Conservation (phyloP, 2,329 filamentous ascomycete genomes). For the Neofusicoccum ribis region DNA sequence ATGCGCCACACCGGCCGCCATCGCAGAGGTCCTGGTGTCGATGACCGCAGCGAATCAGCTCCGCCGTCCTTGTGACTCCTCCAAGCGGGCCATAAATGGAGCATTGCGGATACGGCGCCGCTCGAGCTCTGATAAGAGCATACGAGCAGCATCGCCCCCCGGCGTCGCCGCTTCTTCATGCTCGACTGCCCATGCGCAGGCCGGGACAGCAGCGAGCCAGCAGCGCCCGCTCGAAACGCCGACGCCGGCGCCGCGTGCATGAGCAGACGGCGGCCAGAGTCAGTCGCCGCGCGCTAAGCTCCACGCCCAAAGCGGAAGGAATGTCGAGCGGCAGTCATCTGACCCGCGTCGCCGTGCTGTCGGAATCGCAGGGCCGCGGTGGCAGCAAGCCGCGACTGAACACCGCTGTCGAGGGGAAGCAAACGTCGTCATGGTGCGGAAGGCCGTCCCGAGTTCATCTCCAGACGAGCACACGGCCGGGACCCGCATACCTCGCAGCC, state of each 20-base stretch:
- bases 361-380: not conserved
- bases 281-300: not conserved
- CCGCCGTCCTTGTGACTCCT: slow-evolving; percentile 18
- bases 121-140: slow-evolving; percentile 9
- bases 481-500: slow-evolving; percentile 1
- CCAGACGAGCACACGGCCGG: not conserved
- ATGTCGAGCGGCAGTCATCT: slow-evolving; percentile 5
- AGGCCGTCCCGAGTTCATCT: slow-evolving; percentile 5
- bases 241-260: slow-evolving; percentile 5
- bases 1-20: slow-evolving; percentile 10
- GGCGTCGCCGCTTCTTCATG: slow-evolving; percentile 14
- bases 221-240: not conserved
- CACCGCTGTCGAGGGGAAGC: not conserved
- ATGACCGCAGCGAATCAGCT: slow-evolving; percentile 14
- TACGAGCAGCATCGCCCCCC: not conserved
- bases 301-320: slow-evolving; percentile 1
- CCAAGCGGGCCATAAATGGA: slow-evolving; percentile 4
- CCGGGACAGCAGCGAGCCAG: not conserved
- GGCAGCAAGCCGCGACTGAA: not conserved
- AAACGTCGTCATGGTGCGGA: slow-evolving; percentile 13
- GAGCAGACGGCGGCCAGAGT: not conserved
- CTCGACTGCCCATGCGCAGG: not conserved
- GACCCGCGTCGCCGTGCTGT: slow-evolving; percentile 7
- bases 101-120: slow-evolving; percentile 9
- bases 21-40: not conserved